These are phyloP conservation scores for Aeschynomene evenia DNA, from an alignment of 306 rosid species.

Conservation along the genomic window DNA sequence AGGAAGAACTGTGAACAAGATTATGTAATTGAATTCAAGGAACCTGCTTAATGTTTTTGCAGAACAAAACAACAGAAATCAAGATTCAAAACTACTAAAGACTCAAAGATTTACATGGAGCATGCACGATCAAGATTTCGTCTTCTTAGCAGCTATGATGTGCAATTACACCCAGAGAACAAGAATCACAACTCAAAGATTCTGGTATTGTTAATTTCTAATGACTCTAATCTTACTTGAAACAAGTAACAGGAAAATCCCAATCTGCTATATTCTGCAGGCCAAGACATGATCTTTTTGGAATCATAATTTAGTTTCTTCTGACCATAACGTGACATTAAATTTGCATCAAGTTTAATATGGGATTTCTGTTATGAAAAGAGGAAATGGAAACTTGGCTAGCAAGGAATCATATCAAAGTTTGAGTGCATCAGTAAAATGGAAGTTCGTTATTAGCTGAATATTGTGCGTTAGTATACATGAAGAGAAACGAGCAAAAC, in stretches of 20 bases:
- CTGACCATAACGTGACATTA: not conserved
- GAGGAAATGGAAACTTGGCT: not conserved
- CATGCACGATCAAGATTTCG: too few species aligned
- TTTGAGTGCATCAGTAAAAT: not conserved
- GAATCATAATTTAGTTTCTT: conserved; percentile 50
- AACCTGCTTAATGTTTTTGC: too few species aligned
- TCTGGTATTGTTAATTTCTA: too few species aligned
- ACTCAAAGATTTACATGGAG: too few species aligned
- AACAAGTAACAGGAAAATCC: not conserved
- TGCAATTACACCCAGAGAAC: too few species aligned
- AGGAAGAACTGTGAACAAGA: too few species aligned
- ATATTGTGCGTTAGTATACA: conserved; percentile 37
- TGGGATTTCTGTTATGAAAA: conserved; percentile 15
- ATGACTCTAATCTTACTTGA: too few species aligned
- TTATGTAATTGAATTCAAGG: too few species aligned
- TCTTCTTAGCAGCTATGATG: too few species aligned
- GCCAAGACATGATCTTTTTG: conserved; percentile 52
- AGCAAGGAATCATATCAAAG: not conserved
- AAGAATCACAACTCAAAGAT: too few species aligned
- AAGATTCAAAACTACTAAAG: too few species aligned
- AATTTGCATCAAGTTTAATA: not conserved
- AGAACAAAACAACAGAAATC: too few species aligned
- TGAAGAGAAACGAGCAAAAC: conserved; percentile 28
- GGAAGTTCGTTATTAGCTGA: conserved; percentile 30
- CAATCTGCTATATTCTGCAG: conserved; percentile 33